phyloP scores from a whole-genome alignment of 176 grass and related monocot species.

The Hordeum vulgare region MorexV3_pseudomolecules_assembly NC_058522.1:422841865-422842364 shows the following conservation, averaged over 20 bases:
- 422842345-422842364: constrained; percentile 59
- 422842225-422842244: constrained; percentile 84
- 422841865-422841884: constrained; percentile 82
- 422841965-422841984: constrained; percentile 95
- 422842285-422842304: constrained; percentile 38
- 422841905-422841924: constrained; percentile 56
- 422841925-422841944: constrained; percentile 54
- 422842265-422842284: constrained; percentile 75
- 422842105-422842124: constrained; percentile 85
- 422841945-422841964: constrained; percentile 81
- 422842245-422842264: constrained; percentile 82
- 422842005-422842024: constrained; percentile 96
- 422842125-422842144: constrained; percentile 96
- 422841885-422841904: constrained; percentile 70
- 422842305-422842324: constrained; percentile 88
- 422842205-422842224: constrained; percentile 84
- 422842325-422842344: constrained; percentile 83
- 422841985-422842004: constrained; percentile 68
- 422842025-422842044: constrained; percentile 86
- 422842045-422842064: constrained; percentile 62
- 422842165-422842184: constrained; percentile 65
- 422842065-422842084: constrained; percentile 66
- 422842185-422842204: constrained; percentile 87
- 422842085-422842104: constrained; percentile 88
- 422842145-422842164: constrained; percentile 79